Conservation (phyloP, 345 rosid genomes). For the Reutealis trisperma region DNA sequence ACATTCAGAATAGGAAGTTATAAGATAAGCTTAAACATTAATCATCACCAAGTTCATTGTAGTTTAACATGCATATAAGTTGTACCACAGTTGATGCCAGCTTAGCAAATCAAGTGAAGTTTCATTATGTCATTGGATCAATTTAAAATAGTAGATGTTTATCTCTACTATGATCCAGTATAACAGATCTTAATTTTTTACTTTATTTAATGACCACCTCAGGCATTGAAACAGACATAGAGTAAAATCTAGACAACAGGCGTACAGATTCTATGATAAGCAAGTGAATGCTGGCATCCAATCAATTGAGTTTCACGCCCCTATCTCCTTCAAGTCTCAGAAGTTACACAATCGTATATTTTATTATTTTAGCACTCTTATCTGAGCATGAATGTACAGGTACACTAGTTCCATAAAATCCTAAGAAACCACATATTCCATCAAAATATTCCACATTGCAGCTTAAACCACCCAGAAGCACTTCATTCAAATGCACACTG, state of each 20-base stretch:
- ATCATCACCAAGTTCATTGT: background rate
- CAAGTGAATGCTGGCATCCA: background rate
- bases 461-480: background rate
- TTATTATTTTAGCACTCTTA: no score
- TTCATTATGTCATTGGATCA: background rate
- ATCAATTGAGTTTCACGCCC: no score
- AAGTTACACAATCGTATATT: no score
- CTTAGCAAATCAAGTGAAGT: background rate
- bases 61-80: background rate
- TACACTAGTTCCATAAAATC: no score
- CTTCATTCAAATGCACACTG: constrained; percentile 36
- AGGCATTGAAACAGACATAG: background rate
- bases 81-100: background rate
- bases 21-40: background rate
- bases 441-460: background rate
- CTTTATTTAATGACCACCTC: background rate
- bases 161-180: background rate
- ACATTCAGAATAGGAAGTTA: background rate
- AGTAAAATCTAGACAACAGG: background rate
- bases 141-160: background rate
- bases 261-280: background rate
- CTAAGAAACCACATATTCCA: constrained; percentile 4
- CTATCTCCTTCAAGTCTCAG: no score
- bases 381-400: no score
- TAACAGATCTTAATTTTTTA: background rate